Percentiles rank a stretch among this genome's conserved stretches.
phyloP scores from a whole-genome alignment of 345 rosid species.

The Erucastrum elatum region DNA sequence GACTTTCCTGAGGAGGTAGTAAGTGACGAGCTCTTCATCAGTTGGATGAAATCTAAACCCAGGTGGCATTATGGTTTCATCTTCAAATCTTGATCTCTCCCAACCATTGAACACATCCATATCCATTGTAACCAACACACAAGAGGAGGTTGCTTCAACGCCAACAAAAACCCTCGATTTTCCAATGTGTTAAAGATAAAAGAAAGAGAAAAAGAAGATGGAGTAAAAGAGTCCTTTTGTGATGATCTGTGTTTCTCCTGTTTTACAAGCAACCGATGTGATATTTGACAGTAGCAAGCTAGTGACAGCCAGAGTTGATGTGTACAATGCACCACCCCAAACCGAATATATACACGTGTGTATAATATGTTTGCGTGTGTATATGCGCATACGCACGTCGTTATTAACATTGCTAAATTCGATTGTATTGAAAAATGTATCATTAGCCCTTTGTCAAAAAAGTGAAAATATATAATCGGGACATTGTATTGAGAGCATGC shows the following conservation, averaged over 20 bases:
- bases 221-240: neutral
- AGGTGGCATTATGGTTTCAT: conserved; percentile 68
- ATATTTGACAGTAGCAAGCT: conserved; percentile 41
- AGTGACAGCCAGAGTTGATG: conserved; percentile 35
- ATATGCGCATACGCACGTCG: neutral
- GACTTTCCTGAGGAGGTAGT: conserved; percentile 77
- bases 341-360: conserved; percentile 15
- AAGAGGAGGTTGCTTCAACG: neutral
- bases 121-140: conserved; percentile 43
- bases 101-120: conserved; percentile 45
- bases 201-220: neutral
- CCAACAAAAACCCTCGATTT: conserved; percentile 18
- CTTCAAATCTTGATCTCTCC: conserved; percentile 31
- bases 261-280: conserved; percentile 43
- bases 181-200: neutral
- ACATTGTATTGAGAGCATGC: conserved; percentile 29
- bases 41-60: conserved; percentile 95
- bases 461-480: conserved; percentile 3
- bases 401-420: neutral
- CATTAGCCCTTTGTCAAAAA: no score
- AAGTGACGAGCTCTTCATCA: conserved; percentile 92
- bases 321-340: conserved; percentile 40
- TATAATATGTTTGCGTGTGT: neutral
- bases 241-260: conserved; percentile 40
- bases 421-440: no score